phyloP scores from a whole-genome alignment of 805 yeast genomes.

The Saccharomycopsis capsularis region DNA sequence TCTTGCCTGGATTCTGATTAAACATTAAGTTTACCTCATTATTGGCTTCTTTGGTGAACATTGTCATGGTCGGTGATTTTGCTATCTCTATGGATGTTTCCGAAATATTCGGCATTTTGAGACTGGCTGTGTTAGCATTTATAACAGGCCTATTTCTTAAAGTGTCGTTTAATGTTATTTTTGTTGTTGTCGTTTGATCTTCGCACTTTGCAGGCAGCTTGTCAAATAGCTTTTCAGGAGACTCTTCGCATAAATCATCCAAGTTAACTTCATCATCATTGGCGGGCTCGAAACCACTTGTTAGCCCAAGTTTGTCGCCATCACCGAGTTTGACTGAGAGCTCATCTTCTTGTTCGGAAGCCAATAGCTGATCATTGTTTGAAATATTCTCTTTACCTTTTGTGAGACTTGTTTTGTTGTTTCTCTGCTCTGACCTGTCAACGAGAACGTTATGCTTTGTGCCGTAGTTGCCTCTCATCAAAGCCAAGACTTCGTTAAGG shows the following conservation, averaged over 20 bases:
- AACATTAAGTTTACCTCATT: slow-evolving; percentile 73
- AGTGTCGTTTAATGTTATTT: background rate
- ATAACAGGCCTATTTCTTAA: slow-evolving; percentile 8
- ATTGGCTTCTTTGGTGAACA: slow-evolving; percentile 67
- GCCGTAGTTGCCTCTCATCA: slow-evolving; percentile 32
- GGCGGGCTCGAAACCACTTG: background rate
- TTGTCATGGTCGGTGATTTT: slow-evolving; percentile 54
- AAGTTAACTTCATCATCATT: slow-evolving; percentile 1
- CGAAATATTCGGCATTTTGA: too few species aligned
- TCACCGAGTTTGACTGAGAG: background rate
- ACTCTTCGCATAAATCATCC: background rate
- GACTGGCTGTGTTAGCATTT: too few species aligned
- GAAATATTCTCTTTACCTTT: slow-evolving; percentile 20
- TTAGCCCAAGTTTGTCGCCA: background rate
- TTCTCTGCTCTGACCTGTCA: slow-evolving; percentile 2
- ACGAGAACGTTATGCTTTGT: slow-evolving; percentile 7
- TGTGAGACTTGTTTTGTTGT: slow-evolving; percentile 3
- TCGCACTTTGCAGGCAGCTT: background rate
- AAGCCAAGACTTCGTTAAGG: slow-evolving; percentile 57
- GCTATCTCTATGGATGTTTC: slow-evolving; percentile 16
- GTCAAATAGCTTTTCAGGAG: slow-evolving; percentile 2
- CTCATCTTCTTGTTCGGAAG: slow-evolving; percentile 1
- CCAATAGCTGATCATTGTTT: background rate
- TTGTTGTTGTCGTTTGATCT: slow-evolving; percentile 6
- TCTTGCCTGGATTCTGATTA: slow-evolving; percentile 30